phyloP scores from a whole-genome alignment of 2,329 filamentous ascomycete genomes.

The Colletotrichum sp. region DNA sequence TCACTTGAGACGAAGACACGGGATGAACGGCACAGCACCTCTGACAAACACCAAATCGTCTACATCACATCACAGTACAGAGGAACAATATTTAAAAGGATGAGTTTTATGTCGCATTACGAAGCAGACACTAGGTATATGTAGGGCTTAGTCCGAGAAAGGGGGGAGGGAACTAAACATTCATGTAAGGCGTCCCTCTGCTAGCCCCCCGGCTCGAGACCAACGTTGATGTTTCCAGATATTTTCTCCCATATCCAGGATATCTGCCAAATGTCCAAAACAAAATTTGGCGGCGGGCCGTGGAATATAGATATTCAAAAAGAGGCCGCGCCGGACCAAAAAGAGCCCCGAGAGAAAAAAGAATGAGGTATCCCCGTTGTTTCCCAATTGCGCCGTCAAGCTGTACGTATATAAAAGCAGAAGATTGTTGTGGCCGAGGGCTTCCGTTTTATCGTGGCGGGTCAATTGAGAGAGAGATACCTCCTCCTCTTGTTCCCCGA shows the following conservation, averaged over 20 bases:
- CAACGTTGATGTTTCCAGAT: neutral
- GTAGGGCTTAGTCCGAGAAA: neutral
- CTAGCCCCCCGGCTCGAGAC: neutral
- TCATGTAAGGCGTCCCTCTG: neutral
- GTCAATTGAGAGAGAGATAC: neutral
- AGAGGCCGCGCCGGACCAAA: neutral
- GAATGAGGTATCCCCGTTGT: slow-evolving; percentile 3
- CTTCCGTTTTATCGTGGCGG: slow-evolving; percentile 11
- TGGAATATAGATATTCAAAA: neutral
- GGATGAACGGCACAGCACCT: neutral
- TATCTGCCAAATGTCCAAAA: slow-evolving; percentile 17
- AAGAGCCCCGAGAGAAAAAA: neutral
- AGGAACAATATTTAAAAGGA: neutral
- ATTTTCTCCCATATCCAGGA: neutral
- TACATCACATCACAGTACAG: neutral
- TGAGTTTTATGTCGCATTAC: slow-evolving; percentile 18
- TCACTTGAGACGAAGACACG: slow-evolving; percentile 7
- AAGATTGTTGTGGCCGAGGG: neutral
- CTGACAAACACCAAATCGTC: neutral
- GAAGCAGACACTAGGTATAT: slow-evolving; percentile 20
- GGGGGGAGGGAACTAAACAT: neutral
- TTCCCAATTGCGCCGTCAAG: slow-evolving; percentile 13
- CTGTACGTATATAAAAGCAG: neutral
- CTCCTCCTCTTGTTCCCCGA: neutral
- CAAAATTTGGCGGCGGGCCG: neutral